Evolutionary conservation across 768 basidiomycete genomes (phyloP).

Genomic region (Tubosaeta sp.): DNA sequence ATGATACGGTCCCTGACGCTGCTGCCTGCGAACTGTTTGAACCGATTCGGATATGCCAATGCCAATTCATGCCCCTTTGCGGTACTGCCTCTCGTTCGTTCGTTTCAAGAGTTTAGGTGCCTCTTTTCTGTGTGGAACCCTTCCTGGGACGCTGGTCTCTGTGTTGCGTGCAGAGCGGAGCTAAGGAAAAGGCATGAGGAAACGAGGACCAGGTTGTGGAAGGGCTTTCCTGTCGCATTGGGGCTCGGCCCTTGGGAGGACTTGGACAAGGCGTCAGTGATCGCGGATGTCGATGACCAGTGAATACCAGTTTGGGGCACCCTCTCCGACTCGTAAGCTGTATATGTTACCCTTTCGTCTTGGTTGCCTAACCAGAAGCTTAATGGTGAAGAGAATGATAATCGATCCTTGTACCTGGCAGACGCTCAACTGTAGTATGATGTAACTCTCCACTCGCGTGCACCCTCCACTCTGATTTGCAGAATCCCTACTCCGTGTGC

Average conservation of each 20-base stretch:
- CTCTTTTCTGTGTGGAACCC: not conserved
- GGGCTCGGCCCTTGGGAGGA: conserved; percentile 6
- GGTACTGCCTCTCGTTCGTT: not conserved
- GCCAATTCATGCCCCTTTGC: not conserved
- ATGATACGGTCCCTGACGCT: not conserved
- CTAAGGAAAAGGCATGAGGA: not conserved
- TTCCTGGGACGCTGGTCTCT: conserved; percentile 4
- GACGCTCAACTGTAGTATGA: too few species aligned
- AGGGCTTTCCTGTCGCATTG: not conserved
- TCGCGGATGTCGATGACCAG: too few species aligned
- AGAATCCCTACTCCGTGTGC: too few species aligned
- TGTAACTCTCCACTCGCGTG: too few species aligned
- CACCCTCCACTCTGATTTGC: too few species aligned
- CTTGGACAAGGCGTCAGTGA: not conserved
- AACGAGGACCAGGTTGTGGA: not conserved
- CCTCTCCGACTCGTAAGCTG: too few species aligned
- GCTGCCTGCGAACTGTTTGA: not conserved
- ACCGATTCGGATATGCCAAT: too few species aligned
- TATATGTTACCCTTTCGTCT: too few species aligned
- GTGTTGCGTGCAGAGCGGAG: not conserved
- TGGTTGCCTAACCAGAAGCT: too few species aligned
- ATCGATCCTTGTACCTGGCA: too few species aligned
- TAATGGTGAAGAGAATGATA: too few species aligned
- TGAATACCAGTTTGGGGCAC: too few species aligned
- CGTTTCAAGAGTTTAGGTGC: not conserved